Base-by-base conservation (phyloP, 2,329 filamentous ascomycete genomes). In the Stagonosporopsis chrysanthemi region DNA sequence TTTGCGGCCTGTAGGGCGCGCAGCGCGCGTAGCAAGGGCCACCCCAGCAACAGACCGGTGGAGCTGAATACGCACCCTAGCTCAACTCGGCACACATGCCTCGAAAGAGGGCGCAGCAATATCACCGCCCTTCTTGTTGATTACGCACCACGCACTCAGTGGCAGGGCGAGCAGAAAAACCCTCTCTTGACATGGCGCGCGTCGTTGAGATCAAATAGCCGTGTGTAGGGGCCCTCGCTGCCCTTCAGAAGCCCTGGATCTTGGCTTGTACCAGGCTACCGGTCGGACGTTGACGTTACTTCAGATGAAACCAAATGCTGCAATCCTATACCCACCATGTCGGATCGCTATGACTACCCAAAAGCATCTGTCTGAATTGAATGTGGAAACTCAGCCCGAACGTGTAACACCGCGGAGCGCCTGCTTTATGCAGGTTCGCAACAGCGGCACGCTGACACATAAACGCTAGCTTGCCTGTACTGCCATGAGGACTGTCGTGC, bases 1-100 rank as follows among this genome's bases (percentile, higher is more conserved):
- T 56, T 59, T 60, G 62, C 58, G 51, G 46, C 40, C 58, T 39
- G 58, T 68, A 71, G 70, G 71, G 69, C 69, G 70, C 59, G 69
- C 68, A 57, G 46, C 57, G 54, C 49, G 49, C 56, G 29, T 31
- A 54, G 51, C 61, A 65, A 63, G 56, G 56, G 56, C 35, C 60
- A 61, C 49, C 63, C 64, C 58, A 53, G 67, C 65, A 62, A 61
- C 64, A 62, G 61, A 68, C 67, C 62, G 60, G 68, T 64, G 52
- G 65, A 64, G 44, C 44, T 67, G 65, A 61, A 66, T 68, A 68
- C 66, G 63, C 68, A 56, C 48, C 48, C 47, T 68, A 66, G 66
- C 55, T 62, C 46, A 56, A 61, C 39, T 52, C 60, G 65, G 70
- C 60, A 61, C 62, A 58, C 46, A 61, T 45, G 59, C 56, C 48